Conservation (phyloP, 805 yeast species). For the Tetrapisispora fleetii region DNA sequence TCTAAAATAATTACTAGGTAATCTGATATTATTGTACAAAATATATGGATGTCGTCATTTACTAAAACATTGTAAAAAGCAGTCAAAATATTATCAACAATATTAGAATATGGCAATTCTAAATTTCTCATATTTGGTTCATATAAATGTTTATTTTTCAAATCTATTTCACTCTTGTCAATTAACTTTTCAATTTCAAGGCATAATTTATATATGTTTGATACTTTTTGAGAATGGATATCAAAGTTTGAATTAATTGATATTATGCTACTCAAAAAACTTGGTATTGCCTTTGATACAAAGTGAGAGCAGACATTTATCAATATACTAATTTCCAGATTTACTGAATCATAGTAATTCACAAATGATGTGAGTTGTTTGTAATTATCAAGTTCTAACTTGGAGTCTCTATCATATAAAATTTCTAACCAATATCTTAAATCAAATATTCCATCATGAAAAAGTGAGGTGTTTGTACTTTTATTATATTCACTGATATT, state of each 20-base stretch:
- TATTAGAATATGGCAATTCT: no score
- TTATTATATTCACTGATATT: not conserved
- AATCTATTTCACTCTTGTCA: no score
- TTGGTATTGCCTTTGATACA: not conserved
- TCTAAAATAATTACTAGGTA: not conserved
- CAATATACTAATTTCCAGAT: no score
- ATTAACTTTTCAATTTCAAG: not conserved
- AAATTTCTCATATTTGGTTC: no score
- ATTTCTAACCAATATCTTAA: not conserved
- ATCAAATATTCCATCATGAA: not conserved
- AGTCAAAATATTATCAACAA: not conserved
- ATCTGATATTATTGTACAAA: not conserved
- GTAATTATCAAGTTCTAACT: not conserved
- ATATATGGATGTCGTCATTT: not conserved
- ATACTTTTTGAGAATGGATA: not conserved
- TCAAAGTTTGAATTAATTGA: not conserved
- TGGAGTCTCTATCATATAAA: no score
- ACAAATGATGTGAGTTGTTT: not conserved
- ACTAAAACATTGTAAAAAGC: not conserved
- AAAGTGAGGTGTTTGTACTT: no score
- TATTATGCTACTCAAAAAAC: not conserved
- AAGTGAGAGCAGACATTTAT: no score
- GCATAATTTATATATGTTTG: not conserved
- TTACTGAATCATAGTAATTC: not conserved
- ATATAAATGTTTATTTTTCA: not conserved